phyloP scores from a whole-genome alignment of 140 eudicot species.

The Cichorium intybus region DNA sequence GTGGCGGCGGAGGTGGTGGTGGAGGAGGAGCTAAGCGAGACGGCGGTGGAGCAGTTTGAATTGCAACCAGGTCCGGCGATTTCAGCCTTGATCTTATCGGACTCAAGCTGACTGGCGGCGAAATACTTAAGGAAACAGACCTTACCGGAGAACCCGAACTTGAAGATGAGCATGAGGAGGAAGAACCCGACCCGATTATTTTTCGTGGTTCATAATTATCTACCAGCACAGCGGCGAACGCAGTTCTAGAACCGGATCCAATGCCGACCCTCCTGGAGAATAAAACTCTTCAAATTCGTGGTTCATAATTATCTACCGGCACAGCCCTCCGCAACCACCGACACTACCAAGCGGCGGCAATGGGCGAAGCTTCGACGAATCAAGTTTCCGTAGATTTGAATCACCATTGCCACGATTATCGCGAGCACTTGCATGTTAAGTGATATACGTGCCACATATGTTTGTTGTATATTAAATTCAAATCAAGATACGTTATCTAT shows the following conservation, averaged over 20 bases:
- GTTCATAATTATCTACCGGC: conserved; percentile 34
- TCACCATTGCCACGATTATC: conserved; percentile 5
- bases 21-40: conserved; percentile 25
- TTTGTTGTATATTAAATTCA: too few species aligned
- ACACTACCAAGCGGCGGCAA: conserved; percentile 62
- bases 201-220: conserved; percentile 32
- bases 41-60: conserved; percentile 44
- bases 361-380: conserved; percentile 94
- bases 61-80: conserved; percentile 69
- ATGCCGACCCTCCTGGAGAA: conserved; percentile 72
- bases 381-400: conserved; percentile 43
- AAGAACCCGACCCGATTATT: conserved; percentile 44
- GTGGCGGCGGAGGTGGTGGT: conserved; percentile 5
- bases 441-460: too few species aligned
- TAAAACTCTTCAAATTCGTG: conserved; percentile 76
- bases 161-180: conserved; percentile 50
- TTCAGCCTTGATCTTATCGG: conserved; percentile 63
- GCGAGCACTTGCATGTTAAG: neutral
- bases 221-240: conserved; percentile 39
- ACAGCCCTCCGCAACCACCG: conserved; percentile 31
- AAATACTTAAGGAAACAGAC: conserved; percentile 73
- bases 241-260: conserved; percentile 61
- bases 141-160: conserved; percentile 63
- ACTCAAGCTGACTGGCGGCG: conserved; percentile 76
- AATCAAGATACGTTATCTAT: too few species aligned